Percentiles rank a stretch among this genome's conserved stretches.
These are phyloP conservation scores for Fistulifera solaris DNA, from an alignment of 108 stramenopile species.

Conservation along the genomic window DNA sequence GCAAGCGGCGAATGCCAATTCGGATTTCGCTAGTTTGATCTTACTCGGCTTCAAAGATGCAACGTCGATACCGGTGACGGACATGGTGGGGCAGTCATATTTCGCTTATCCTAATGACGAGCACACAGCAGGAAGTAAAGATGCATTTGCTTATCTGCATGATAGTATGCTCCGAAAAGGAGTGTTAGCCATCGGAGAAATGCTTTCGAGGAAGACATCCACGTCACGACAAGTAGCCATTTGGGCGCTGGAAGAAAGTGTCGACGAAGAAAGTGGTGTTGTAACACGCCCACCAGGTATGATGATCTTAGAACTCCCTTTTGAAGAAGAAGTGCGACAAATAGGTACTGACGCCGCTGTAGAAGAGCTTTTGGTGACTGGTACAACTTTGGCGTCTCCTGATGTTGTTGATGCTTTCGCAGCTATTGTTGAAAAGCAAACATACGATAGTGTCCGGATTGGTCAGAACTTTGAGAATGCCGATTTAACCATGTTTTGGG, in stretches of 20 bases:
- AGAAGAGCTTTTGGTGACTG: constrained; percentile 1
- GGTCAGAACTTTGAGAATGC: constrained; percentile 63
- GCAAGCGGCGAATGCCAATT: constrained; percentile 23
- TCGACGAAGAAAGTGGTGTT: not conserved
- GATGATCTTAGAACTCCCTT: constrained; percentile 45
- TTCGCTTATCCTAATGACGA: constrained; percentile 49
- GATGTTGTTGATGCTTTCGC: constrained; percentile 32
- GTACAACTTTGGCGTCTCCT: not conserved
- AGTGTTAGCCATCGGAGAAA: constrained; percentile 65
- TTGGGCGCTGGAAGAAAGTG: constrained; percentile 37
- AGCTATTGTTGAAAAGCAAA: constrained; percentile 34
- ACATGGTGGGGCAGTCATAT: constrained; percentile 19
- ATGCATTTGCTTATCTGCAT: constrained; percentile 50
- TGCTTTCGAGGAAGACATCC: constrained; percentile 29
- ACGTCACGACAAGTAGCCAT: constrained; percentile 53
- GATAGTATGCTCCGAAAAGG: constrained; percentile 57
- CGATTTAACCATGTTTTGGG: constrained; percentile 47
- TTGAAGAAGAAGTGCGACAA: constrained; percentile 49
- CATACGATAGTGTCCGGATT: constrained; percentile 14
- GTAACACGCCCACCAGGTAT: constrained; percentile 27
- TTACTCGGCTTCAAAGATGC: constrained; percentile 53
- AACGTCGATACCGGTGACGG: constrained; percentile 26
- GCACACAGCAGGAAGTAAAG: constrained; percentile 29
- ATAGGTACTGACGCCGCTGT: constrained; percentile 17
- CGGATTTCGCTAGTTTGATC: constrained; percentile 24